Evolutionary conservation across 2,329 filamentous ascomycete species (phyloP).

Genomic region (Alternaria gaisen): DNA sequence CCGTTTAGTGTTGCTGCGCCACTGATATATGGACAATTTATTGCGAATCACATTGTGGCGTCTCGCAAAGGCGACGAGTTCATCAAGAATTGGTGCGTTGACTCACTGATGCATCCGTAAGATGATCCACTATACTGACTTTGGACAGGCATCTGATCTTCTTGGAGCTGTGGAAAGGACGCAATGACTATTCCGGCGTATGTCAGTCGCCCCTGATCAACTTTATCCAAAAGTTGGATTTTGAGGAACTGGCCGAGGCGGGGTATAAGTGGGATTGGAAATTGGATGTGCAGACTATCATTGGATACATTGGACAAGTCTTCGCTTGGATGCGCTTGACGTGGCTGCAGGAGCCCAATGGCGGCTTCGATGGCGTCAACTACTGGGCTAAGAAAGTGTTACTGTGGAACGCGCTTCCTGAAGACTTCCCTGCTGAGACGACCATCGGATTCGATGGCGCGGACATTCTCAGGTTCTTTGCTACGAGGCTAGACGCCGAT

Average conservation of each 20-base stretch:
- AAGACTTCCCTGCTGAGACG: conserved; percentile 37
- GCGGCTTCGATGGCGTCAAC: conserved; percentile 42
- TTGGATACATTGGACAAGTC: conserved; percentile 55
- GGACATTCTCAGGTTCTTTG: conserved; percentile 36
- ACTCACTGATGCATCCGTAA: conserved; percentile 12
- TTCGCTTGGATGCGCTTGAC: conserved; percentile 49
- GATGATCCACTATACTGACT: conserved; percentile 4
- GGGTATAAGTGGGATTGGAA: conserved; percentile 49
- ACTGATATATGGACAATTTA: conserved; percentile 36
- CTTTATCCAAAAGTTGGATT: conserved; percentile 37
- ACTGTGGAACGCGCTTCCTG: conserved; percentile 33
- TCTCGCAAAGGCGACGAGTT: conserved; percentile 55
- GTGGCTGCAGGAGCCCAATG: conserved; percentile 43
- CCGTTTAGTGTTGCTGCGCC: conserved; percentile 44
- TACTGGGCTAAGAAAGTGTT: conserved; percentile 43
- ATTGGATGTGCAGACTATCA: conserved; percentile 36
- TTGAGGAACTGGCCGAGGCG: conserved; percentile 27
- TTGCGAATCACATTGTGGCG: conserved; percentile 57
- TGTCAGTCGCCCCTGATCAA: conserved; percentile 31
- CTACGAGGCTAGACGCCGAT: conserved; percentile 34
- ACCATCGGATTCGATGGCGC: conserved; percentile 39
- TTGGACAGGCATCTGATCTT: conserved; percentile 35
- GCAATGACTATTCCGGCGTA: conserved; percentile 27
- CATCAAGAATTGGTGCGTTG: conserved; percentile 58
- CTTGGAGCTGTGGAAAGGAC: conserved; percentile 37